Evolutionary conservation across 805 yeast species (phyloP), one percentile per base, ranked within the genome.

Genomic region (Candida silvatica): DNA sequence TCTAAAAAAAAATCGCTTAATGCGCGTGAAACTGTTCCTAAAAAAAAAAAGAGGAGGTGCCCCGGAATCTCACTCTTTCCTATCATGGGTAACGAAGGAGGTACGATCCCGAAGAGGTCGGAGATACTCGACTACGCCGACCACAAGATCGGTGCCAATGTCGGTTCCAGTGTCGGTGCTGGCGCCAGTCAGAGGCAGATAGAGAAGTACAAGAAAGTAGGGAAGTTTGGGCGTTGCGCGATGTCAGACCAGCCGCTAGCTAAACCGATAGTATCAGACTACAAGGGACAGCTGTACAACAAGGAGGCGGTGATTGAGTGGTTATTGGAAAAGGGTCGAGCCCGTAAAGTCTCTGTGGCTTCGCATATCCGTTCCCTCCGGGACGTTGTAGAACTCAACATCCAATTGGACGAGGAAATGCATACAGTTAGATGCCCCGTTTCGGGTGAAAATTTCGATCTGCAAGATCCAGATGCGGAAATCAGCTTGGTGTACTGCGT

Each of bases 251-350:
- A 51, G 38, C 64, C 43, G 44, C 61, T 84, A 15, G 41, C 45
- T n/a, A 47, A 47, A 4, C 80, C 80, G 0, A 58, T 83, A 2
- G 80, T 80, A 2, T 69, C 84, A 23, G 95, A 86, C 54, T 77
- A 64, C 49, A 59, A 59, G 33, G 96, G 96, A 0, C 51, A 62
- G 20, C 47, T 86, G 4, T 81, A 68, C 53, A 72, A 78, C 43
- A 82, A 81, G 41, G 82, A 76, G 38, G 56, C 76, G 20, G 51
- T 82, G 0, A 47, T 86, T 5, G 79, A 79, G 45, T 64, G 67
- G 49, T 49, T 86, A 4, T 11, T 38, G 6, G 46, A 22, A 45
- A 54, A 32, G 38, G 35, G 44, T 3, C 68, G 67, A 43, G 59
- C 73, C 14, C 31, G 33, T 16, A 40, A 46, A 4, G 7, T 9